phyloP scores from a whole-genome alignment of 1,139 yeast species.

The Candida tropicalis region DNA sequence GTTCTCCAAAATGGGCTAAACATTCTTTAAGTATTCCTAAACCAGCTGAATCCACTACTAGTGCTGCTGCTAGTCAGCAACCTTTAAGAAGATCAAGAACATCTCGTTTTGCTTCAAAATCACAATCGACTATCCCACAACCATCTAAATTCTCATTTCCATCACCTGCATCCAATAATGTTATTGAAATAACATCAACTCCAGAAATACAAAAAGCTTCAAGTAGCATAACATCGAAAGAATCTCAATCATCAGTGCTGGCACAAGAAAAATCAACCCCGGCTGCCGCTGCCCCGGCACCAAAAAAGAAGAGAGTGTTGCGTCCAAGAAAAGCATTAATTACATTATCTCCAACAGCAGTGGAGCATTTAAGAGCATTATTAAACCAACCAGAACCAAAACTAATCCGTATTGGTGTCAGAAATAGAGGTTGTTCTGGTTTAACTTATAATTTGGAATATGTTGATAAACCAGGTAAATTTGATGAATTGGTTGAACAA shows the following conservation, averaged over 20 bases:
- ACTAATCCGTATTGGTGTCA: slow-evolving; percentile 89
- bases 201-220: slow-evolving; percentile 17
- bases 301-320: slow-evolving; percentile 59
- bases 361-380: slow-evolving; percentile 66
- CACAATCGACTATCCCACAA: slow-evolving; percentile 4
- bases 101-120: slow-evolving; percentile 33
- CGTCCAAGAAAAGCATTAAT: slow-evolving; percentile 87
- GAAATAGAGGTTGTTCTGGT: slow-evolving; percentile 96
- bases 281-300: slow-evolving; percentile 11
- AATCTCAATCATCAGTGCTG: slow-evolving; percentile 4
- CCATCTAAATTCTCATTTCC: slow-evolving; percentile 15
- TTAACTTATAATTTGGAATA: slow-evolving; percentile 89
- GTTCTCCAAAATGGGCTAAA: slow-evolving; percentile 25
- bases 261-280: slow-evolving; percentile 13
- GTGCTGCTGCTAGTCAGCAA: slow-evolving; percentile 10
- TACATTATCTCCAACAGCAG: slow-evolving; percentile 72
- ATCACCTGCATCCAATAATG: slow-evolving; percentile 10
- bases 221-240: slow-evolving; percentile 8
- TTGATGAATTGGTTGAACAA: slow-evolving; percentile 90
- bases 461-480: slow-evolving; percentile 86
- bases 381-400: slow-evolving; percentile 84
- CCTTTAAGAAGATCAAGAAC: slow-evolving; percentile 41
- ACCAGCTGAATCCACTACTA: slow-evolving; percentile 11
- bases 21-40: slow-evolving; percentile 21
- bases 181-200: slow-evolving; percentile 15